phyloP scores from a whole-genome alignment of 176 grass and related monocot species.

The Hsuehochloa calcarea region DNA sequence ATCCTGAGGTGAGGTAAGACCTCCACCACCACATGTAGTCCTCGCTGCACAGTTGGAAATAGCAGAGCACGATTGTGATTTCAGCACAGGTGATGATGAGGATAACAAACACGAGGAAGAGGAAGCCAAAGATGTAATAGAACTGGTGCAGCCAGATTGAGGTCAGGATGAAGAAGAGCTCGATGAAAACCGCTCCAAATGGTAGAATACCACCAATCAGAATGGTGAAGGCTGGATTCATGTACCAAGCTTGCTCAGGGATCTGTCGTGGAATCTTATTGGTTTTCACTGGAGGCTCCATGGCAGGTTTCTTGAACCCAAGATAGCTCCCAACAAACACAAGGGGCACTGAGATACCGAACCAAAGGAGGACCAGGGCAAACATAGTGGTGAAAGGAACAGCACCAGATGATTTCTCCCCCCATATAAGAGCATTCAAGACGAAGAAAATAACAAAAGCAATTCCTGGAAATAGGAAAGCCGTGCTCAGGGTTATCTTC shows the following conservation, averaged over 20 bases:
- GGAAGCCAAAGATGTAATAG: slow-evolving; percentile 76
- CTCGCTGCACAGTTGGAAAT: slow-evolving; percentile 74
- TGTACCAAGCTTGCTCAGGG: slow-evolving; percentile 73
- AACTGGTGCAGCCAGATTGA: slow-evolving; percentile 75
- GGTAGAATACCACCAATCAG: slow-evolving; percentile 63
- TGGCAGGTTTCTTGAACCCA: slow-evolving; percentile 63
- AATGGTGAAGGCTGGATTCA: slow-evolving; percentile 61
- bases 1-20: slow-evolving; percentile 67
- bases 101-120: slow-evolving; percentile 68
- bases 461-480: slow-evolving; percentile 59
- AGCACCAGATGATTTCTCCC: slow-evolving; percentile 65
- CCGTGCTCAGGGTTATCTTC: slow-evolving; percentile 54
- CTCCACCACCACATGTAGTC: slow-evolving; percentile 80
- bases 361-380: slow-evolving; percentile 69
- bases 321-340: slow-evolving; percentile 74
- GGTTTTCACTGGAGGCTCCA: slow-evolving; percentile 63
- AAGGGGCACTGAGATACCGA: slow-evolving; percentile 66
- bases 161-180: slow-evolving; percentile 74
- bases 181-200: slow-evolving; percentile 71
- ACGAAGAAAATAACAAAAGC: slow-evolving; percentile 63
- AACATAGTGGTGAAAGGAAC: slow-evolving; percentile 78
- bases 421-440: slow-evolving; percentile 69
- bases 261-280: slow-evolving; percentile 71
- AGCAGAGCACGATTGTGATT: slow-evolving; percentile 66
- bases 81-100: slow-evolving; percentile 62